Base-by-base conservation (phyloP, 345 rosid genomes). In the Populus tremula region DNA sequence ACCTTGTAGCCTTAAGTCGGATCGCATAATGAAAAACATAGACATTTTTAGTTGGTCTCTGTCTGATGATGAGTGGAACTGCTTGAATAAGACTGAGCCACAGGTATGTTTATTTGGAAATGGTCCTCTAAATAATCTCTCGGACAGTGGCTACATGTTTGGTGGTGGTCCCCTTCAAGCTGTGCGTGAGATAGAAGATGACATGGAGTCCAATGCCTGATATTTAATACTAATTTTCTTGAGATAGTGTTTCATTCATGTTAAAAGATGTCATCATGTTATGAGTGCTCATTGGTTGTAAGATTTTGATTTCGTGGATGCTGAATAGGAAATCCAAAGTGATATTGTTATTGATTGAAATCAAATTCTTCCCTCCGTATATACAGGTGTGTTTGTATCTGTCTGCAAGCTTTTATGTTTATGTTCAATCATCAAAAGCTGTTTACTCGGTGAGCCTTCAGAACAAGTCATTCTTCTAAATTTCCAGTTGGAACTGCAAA, bases 51-150 rank as follows among this genome's bases (percentile, higher is more conserved):
- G 71, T 43, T 87, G 92, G 92, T 83, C 83, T 16, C 74, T 87
- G 36, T 87, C 90, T 1, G 89, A 86, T 61, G 82, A 83, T 0
- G 90, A 89, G 76, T 86, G 84, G 89, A 82, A 84, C 33, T 74
- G 76, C 33, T 72, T 87, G 85, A 89, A 83, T 71, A 88, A 80
- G 78, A 89, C 85, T 38, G 89, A 87, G 61, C 89, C 89, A 0
- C 90, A 86, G 89, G 89, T 89, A 71, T 87, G 90, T 73, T 79
- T 89, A 74, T 86, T 85, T 31, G 90, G 90, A 72, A 84, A 83
- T 18, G 85, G 87, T 50, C 85, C 84, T 41, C 77, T 81, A 20
- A 82, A 76, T 62, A 83, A 76, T 73, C 82, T 80, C 36, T 82
- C 83, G 39, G 87, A 83, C 29, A 85, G 77, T 64, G 82, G 80